These are phyloP conservation scores for Diaporthe vaccinii DNA, from an alignment of 2,329 filamentous ascomycete genomes.

Conservation along the genomic window DNA sequence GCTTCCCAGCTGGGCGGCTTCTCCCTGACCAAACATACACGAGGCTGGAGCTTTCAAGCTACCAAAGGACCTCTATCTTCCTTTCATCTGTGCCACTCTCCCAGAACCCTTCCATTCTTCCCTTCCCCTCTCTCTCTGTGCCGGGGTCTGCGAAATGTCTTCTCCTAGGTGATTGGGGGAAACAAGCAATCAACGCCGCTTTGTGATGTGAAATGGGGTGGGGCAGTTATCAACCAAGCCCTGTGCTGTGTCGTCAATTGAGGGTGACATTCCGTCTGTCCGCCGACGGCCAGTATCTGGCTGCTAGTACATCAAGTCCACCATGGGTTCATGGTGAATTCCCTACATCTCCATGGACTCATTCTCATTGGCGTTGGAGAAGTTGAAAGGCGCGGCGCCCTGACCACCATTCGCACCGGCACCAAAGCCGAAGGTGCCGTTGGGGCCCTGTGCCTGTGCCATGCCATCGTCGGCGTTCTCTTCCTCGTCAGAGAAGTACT, in stretches of 20 bases:
- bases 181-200: slow-evolving; percentile 51
- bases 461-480: slow-evolving; percentile 88
- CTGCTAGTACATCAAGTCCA: slow-evolving; percentile 24
- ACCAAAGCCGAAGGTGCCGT: slow-evolving; percentile 85
- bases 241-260: slow-evolving; percentile 49
- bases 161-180: slow-evolving; percentile 33
- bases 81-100: background rate
- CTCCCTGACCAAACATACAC: slow-evolving; percentile 43
- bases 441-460: slow-evolving; percentile 77
- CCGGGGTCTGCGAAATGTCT: slow-evolving; percentile 36
- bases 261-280: slow-evolving; percentile 27
- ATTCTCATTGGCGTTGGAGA: slow-evolving; percentile 80
- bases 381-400: slow-evolving; percentile 82
- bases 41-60: slow-evolving; percentile 76
- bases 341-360: slow-evolving; percentile 77
- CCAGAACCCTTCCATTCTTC: slow-evolving; percentile 34
- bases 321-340: background rate
- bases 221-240: slow-evolving; percentile 44
- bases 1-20: slow-evolving; percentile 41
- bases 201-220: slow-evolving; percentile 48
- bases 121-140: slow-evolving; percentile 44
- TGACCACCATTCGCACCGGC: slow-evolving; percentile 74
- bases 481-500: slow-evolving; percentile 99
- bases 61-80: slow-evolving; percentile 65
- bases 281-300: slow-evolving; percentile 23